A percentile compares a stretch with the other conserved stretches of the same genome.
Evolutionary conservation across 139 green algal species (phyloP).

Genomic region (Edaphochlamys debaryana): DNA sequence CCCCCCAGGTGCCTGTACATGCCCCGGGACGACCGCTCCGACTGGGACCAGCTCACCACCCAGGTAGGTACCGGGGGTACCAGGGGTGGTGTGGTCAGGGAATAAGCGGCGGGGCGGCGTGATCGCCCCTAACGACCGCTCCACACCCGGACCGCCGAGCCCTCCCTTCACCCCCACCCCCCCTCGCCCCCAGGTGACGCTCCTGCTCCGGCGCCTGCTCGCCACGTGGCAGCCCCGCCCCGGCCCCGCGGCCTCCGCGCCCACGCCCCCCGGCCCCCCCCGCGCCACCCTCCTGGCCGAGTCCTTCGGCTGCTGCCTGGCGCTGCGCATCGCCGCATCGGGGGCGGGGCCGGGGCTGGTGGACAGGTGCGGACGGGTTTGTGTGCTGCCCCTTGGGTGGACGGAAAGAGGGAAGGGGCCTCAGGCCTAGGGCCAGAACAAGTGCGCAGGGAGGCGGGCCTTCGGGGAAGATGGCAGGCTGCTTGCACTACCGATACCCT

Average conservation of each 20-base stretch:
- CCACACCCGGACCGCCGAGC: too few species aligned
- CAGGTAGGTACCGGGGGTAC: too few species aligned
- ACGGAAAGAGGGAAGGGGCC: too few species aligned
- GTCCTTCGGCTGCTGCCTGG: conserved; percentile 79
- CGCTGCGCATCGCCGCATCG: conserved; percentile 62
- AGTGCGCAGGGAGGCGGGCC: too few species aligned
- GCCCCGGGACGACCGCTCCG: conserved; percentile 53
- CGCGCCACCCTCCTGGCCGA: conserved; percentile 71
- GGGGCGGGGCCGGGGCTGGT: conserved; percentile 63
- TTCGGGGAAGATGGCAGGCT: too few species aligned
- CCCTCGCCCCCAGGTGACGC: not conserved
- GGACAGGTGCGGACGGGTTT: not conserved
- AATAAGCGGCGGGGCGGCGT: too few species aligned
- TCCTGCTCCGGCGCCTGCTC: conserved; percentile 20
- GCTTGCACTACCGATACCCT: too few species aligned
- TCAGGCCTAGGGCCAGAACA: too few species aligned
- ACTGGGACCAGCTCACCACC: conserved; percentile 61
- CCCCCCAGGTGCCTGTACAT: conserved; percentile 50
- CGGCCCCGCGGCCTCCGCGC: not conserved
- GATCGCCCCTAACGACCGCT: too few species aligned
- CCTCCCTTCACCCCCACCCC: too few species aligned
- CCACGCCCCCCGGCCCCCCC: not conserved
- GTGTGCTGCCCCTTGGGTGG: too few species aligned
- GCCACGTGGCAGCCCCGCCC: not conserved
- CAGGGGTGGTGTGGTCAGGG: too few species aligned